Base-by-base conservation (phyloP, 2,329 filamentous ascomycete genomes). In the Parastagonospora nodorum region DNA sequence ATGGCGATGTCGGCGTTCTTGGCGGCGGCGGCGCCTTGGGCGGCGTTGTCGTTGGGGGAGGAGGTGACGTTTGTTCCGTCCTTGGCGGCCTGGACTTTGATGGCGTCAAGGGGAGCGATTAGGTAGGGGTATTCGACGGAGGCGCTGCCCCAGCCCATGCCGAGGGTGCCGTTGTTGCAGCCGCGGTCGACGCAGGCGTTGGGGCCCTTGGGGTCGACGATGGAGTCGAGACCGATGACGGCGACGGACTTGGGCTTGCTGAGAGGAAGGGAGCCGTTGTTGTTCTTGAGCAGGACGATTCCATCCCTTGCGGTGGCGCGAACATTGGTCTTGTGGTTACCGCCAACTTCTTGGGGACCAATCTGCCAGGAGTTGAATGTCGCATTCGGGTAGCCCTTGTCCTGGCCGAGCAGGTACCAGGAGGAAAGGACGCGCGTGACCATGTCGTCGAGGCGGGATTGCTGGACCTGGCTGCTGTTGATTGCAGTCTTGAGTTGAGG, bases 141-240 rank as follows among this genome's bases (percentile, higher is more conserved):
- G 7, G 85, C 85, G 19, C 80, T 84, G 0, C 86, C 86, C 83
- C 86, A 87, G 36, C 85, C 86, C 84, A 88, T 88, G 12, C 84
- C 86, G 4, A 89, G 76, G 2, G 84, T 86, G 11, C 84, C 84
- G 36, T 83, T 80, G 69, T 75, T 78, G 69, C 79, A 87, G 64
- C 72, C 84, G 28, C 89, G 84, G 73, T 95, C 88, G 8, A 67
- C 51, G 42, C 92, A 97, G 27, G 88, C 86, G 64, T 97, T 96
- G 24, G 89, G 86, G 1, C 93, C 93, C 16, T 80, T 80, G 0
- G 82, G 79, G 68, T 89, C 93, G 12, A 86, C 80, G 1, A 89
- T 89, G 12, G 92, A 89, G 72, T 97, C 93, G 44, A 90, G 87
- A 15, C 93, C 93, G 61, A 97, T 68, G 12, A 74, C 67, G 9